Conservation (phyloP, 2,329 filamentous ascomycete genomes). For the Lithohypha guttulata region DNA sequence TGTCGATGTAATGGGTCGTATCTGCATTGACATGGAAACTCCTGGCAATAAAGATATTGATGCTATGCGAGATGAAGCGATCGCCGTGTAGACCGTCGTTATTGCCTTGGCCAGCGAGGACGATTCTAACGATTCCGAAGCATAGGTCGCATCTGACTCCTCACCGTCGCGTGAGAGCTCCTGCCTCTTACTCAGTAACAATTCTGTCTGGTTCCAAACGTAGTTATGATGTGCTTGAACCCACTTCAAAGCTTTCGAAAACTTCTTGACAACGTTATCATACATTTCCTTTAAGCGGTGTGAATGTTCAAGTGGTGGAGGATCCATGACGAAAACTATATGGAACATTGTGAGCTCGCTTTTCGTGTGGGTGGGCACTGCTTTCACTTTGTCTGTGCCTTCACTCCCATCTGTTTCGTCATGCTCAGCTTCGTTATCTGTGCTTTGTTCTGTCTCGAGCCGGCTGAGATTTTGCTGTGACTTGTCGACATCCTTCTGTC, state of each 20-base stretch:
- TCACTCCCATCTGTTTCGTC: not conserved
- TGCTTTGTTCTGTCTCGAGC: conserved; percentile 23
- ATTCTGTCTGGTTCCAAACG: conserved; percentile 81
- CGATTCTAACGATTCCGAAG: conserved; percentile 34
- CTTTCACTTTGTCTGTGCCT: not conserved
- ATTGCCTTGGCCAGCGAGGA: conserved; percentile 77
- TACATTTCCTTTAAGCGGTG: conserved; percentile 68
- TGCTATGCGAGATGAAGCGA: conserved; percentile 76
- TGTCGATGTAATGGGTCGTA: conserved; percentile 54
- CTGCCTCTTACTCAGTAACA: conserved; percentile 69
- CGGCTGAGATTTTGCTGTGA: conserved; percentile 21
- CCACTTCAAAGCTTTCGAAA: conserved; percentile 85
- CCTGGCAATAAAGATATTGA: conserved; percentile 49
- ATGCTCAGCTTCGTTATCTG: conserved; percentile 5
- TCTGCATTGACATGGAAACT: conserved; percentile 49
- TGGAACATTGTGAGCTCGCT: conserved; percentile 93
- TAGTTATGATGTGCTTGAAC: conserved; percentile 84
- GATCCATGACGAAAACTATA: conserved; percentile 81
- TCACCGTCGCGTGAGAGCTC: conserved; percentile 40
- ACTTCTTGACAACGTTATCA: conserved; percentile 78
- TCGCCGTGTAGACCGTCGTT: conserved; percentile 67
- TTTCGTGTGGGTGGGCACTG: conserved; percentile 28
- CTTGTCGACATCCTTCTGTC: conserved; percentile 44
- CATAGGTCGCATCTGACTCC: conserved; percentile 23
- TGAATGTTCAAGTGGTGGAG: conserved; percentile 65